Evolutionary conservation across 768 basidiomycete species (phyloP).

Genomic region (Lactarius hengduanensis): DNA sequence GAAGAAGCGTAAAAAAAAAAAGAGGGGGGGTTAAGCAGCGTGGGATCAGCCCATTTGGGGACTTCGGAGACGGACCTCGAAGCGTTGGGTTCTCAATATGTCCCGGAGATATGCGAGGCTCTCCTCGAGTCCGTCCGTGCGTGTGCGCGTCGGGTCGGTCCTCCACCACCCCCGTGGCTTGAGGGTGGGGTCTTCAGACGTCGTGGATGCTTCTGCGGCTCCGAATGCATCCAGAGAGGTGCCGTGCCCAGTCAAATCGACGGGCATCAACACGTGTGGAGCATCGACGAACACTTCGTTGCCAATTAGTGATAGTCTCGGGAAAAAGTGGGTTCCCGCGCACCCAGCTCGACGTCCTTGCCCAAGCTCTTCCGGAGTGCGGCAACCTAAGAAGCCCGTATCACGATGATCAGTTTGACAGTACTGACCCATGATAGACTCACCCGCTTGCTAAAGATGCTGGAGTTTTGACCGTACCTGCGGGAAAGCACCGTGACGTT

Average conservation of each 20-base stretch:
- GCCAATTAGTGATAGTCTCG: neutral
- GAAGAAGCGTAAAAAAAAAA: conserved; percentile 2
- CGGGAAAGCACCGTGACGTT: neutral
- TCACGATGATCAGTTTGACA: neutral
- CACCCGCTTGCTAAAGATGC: conserved; percentile 68
- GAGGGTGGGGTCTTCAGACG: conserved; percentile 48
- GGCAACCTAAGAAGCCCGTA: conserved; percentile 47
- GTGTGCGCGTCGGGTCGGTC: conserved; percentile 49
- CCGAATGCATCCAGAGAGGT: conserved; percentile 40
- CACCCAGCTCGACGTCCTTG: conserved; percentile 62
- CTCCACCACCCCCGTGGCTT: conserved; percentile 75
- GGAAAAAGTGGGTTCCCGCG: conserved; percentile 13
- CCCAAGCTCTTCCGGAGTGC: conserved; percentile 66
- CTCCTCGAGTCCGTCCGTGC: conserved; percentile 55
- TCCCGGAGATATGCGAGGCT: conserved; percentile 55
- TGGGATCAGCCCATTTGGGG: conserved; percentile 13
- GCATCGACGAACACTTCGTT: conserved; percentile 69
- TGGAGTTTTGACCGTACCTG: conserved; percentile 68
- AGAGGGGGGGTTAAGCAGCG: neutral
- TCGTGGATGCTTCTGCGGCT: conserved; percentile 38
- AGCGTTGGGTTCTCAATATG: conserved; percentile 54
- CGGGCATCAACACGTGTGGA: conserved; percentile 64
- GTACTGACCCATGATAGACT: conserved; percentile 28
- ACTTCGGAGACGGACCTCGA: conserved; percentile 53
- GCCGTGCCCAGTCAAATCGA: conserved; percentile 47